phyloP scores from a whole-genome alignment of 148 eudicot genomes.

The Arctostaphylos glauca region DNA sequence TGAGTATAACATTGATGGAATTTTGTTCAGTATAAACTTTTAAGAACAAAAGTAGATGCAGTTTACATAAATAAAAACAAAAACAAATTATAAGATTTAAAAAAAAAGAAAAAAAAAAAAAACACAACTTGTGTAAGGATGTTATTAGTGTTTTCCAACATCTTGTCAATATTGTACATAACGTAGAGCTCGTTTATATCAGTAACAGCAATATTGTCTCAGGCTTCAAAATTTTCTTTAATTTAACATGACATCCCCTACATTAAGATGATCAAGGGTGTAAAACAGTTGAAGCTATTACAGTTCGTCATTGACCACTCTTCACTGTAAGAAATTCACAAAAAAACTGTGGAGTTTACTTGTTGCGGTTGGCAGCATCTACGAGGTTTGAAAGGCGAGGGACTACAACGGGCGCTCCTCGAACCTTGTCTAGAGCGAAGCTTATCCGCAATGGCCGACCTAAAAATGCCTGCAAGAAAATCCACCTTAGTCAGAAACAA shows the following conservation, averaged over 20 bases:
- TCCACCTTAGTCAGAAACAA: neutral
- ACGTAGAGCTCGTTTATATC: no score
- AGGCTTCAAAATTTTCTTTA: neutral
- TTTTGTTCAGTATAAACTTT: no score
- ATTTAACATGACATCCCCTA: neutral
- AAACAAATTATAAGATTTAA: no score
- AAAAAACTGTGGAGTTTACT: conserved; percentile 3
- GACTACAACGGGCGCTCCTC: conserved; percentile 67
- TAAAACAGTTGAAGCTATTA: neutral
- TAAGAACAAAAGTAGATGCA: no score
- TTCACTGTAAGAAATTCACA: neutral
- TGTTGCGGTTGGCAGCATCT: conserved; percentile 17
- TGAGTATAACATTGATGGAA: no score
- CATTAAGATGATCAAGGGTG: neutral
- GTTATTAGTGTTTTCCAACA: no score
- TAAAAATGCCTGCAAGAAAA: conserved; percentile 43
- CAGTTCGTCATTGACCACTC: neutral
- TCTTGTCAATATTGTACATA: no score
- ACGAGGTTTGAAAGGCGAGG: conserved; percentile 51
- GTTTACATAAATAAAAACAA: no score
- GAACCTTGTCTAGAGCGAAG: conserved; percentile 68
- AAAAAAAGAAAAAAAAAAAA: no score
- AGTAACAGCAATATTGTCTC: no score
- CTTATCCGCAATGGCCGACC: conserved; percentile 80
- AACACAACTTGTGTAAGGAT: no score